These are phyloP conservation scores for Corylus americana DNA, from an alignment of 306 rosid genomes.

Conservation along the genomic window DNA sequence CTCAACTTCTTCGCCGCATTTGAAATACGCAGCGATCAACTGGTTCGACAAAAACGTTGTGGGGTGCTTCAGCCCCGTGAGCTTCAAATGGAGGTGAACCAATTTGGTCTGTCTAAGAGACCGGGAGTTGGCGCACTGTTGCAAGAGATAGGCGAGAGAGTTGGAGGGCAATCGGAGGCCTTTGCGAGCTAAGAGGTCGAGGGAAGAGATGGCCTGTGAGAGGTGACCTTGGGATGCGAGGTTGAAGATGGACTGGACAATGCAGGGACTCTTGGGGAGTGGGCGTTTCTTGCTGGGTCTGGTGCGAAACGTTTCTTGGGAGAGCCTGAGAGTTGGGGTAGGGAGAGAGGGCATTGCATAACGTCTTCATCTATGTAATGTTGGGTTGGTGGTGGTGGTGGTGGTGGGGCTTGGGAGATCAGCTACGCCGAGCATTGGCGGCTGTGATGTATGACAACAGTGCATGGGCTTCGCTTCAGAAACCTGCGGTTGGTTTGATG, in stretches of 20 bases:
- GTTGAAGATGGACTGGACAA: slow-evolving; percentile 49
- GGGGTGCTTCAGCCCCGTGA: slow-evolving; percentile 71
- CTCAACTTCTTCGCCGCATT: slow-evolving; percentile 51
- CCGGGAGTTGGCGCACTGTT: slow-evolving; percentile 50
- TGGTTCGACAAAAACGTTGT: slow-evolving; percentile 58
- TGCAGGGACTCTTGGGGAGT: slow-evolving; percentile 43
- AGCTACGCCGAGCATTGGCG: slow-evolving; percentile 32
- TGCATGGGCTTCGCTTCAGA: neutral
- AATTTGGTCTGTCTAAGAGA: slow-evolving; percentile 56
- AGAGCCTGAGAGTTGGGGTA: slow-evolving; percentile 28
- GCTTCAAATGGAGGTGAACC: slow-evolving; percentile 69
- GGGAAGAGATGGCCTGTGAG: slow-evolving; percentile 62
- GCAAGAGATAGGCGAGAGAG: slow-evolving; percentile 57
- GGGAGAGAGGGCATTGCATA: slow-evolving; percentile 66
- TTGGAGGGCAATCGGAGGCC: slow-evolving; percentile 72
- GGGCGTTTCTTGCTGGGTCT: slow-evolving; percentile 29
- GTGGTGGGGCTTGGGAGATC: neutral
- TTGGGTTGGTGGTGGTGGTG: slow-evolving; percentile 2
- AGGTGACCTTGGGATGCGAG: slow-evolving; percentile 47
- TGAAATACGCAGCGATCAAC: slow-evolving; percentile 60
- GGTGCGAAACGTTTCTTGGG: neutral
- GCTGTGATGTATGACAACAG: neutral
- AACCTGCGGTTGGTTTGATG: neutral
- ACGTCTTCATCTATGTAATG: slow-evolving; percentile 38
- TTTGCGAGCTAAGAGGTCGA: slow-evolving; percentile 52